A percentile compares a stretch with the other conserved stretches of the same genome.
These are phyloP conservation scores for Adenanthera pavonina DNA, from an alignment of 306 rosid genomes.

Conservation along the genomic window DNA sequence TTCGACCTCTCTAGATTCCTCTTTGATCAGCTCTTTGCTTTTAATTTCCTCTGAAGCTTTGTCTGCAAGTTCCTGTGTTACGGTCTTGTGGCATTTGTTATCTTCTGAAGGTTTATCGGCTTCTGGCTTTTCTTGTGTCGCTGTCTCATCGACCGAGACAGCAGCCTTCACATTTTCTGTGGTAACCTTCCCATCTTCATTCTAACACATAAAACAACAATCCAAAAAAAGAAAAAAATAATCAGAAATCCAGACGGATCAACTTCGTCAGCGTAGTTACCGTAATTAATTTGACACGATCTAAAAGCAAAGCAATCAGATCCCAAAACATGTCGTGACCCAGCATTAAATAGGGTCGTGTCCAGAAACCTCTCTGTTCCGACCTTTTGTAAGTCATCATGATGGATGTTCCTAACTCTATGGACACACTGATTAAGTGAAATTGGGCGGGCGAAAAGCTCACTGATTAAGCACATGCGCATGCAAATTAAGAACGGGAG, in stretches of 20 bases:
- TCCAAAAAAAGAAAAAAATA: background rate
- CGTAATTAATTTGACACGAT: background rate
- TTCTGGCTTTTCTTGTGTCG: slow-evolving; percentile 27
- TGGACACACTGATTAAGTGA: slow-evolving; percentile 17
- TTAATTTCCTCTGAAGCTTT: slow-evolving; percentile 1
- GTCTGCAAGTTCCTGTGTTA: slow-evolving; percentile 16
- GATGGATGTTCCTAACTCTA: slow-evolving; percentile 31
- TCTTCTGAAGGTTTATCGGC: slow-evolving; percentile 3
- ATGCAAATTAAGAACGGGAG: background rate
- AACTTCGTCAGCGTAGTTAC: background rate
- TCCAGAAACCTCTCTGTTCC: background rate
- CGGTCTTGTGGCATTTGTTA: background rate
- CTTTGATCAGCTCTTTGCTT: slow-evolving; percentile 1
- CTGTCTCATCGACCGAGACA: slow-evolving; percentile 33
- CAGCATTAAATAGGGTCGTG: background rate
- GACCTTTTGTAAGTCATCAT: slow-evolving; percentile 35
- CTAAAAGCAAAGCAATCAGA: too few species aligned
- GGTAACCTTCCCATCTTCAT: slow-evolving; percentile 36
- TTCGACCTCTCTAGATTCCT: background rate
- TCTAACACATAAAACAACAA: slow-evolving; percentile 28
- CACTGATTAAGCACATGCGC: background rate
- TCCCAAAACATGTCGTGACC: background rate
- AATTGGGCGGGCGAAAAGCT: background rate
- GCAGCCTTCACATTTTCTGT: slow-evolving; percentile 33
- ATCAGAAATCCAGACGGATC: background rate